Evolutionary conservation across 2,329 filamentous ascomycete species (phyloP).

Genomic region (Macroventuria anomochaeta): DNA sequence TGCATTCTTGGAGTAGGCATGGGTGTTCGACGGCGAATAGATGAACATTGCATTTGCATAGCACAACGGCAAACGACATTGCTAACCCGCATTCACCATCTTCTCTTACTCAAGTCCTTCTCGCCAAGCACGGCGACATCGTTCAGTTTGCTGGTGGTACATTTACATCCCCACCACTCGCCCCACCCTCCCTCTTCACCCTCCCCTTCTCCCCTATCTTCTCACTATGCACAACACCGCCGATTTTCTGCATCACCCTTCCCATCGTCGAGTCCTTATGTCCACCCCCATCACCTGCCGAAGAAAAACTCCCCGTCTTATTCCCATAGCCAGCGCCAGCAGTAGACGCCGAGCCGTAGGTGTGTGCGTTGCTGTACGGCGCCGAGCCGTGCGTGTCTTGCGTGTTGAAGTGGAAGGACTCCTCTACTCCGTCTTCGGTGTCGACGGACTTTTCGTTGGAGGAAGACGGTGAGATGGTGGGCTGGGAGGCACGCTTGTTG

Average conservation of each 20-base stretch:
- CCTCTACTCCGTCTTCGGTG: not conserved
- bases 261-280: constrained; percentile 57
- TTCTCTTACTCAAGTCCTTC: no score
- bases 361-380: constrained; percentile 33
- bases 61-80: not conserved
- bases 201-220: constrained; percentile 58
- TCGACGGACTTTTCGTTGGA: not conserved
- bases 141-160: not conserved
- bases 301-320: constrained; percentile 41
- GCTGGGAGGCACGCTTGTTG: constrained; percentile 8
- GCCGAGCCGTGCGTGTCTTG: constrained; percentile 21
- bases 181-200: constrained; percentile 55
- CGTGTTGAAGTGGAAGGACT: not conserved
- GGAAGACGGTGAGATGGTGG: not conserved
- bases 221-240: constrained; percentile 57
- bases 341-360: constrained; percentile 41
- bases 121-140: no score
- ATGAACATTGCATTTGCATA: constrained; percentile 5
- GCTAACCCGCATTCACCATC: no score
- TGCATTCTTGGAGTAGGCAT: constrained; percentile 2
- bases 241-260: constrained; percentile 66
- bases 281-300: not conserved
- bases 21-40: not conserved
- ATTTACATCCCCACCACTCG: not conserved
- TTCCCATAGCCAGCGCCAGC: constrained; percentile 50